Conservation (phyloP, 2,329 filamentous ascomycete species). For the Talaromyces sp. region DNA sequence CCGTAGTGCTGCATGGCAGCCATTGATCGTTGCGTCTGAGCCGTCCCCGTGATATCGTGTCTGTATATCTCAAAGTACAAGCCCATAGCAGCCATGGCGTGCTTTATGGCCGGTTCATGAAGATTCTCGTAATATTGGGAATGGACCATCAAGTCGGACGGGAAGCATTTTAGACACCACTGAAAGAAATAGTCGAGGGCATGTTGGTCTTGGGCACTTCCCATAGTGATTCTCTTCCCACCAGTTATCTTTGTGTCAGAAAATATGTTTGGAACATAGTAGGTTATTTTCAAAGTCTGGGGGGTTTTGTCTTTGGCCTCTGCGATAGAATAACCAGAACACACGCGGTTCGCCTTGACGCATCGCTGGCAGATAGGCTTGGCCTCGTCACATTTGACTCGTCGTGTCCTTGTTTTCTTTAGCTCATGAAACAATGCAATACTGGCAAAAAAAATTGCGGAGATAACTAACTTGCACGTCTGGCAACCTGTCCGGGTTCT, state of each 20-base stretch:
- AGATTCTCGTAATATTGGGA: conserved; percentile 1
- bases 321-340: conserved; percentile 2
- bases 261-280: conserved; percentile 2
- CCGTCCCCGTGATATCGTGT: conserved; percentile 3
- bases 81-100: conserved; percentile 8
- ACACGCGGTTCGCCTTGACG: conserved; percentile 2
- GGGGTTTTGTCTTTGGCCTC: not conserved
- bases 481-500: conserved; percentile 4
- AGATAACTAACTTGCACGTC: conserved; percentile 10
- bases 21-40: not conserved
- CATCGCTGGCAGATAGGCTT: conserved; percentile 9
- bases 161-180: conserved; percentile 6
- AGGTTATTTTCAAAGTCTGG: conserved; percentile 5
- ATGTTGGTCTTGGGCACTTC: conserved; percentile 1
- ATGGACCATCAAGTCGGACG: conserved; percentile 3
- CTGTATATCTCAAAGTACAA: conserved; percentile 6
- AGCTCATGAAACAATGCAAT: not conserved
- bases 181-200: conserved; percentile 9
- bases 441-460: not conserved
- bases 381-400: conserved; percentile 9
- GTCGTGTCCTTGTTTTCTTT: not conserved
- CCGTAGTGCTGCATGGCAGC: conserved; percentile 6
- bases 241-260: not conserved
- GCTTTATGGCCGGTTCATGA: conserved; percentile 9
- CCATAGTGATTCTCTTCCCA: not conserved